Evolutionary conservation across 768 basidiomycete genomes (phyloP).

Genomic region (Phylloporus rhodoxanthus): DNA sequence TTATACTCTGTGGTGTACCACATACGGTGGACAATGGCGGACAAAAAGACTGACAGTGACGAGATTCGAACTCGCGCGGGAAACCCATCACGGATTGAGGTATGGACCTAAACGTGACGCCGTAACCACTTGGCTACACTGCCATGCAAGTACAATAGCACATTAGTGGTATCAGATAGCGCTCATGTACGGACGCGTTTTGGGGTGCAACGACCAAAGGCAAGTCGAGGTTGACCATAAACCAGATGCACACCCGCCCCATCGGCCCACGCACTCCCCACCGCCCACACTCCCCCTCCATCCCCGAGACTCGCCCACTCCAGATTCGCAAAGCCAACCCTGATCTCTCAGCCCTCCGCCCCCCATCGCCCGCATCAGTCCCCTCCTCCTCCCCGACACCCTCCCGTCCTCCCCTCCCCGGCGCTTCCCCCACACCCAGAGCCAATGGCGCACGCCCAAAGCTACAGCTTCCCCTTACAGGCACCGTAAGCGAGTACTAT

Average conservation of each 20-base stretch:
- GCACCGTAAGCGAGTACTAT: conserved; percentile 28
- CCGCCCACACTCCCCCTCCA: conserved; percentile 40
- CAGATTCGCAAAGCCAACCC: conserved; percentile 35
- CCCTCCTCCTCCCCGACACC: conserved; percentile 29
- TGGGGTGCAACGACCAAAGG: not conserved
- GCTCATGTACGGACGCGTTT: conserved; percentile 8
- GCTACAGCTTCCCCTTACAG: conserved; percentile 32
- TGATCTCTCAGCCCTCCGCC: conserved; percentile 24
- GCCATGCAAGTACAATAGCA: conserved; percentile 17
- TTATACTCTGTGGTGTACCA: conserved; percentile 5
- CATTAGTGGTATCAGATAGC: not conserved
- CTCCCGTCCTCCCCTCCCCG: conserved; percentile 29
- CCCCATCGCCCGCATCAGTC: conserved; percentile 27
- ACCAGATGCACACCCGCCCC: conserved; percentile 35
- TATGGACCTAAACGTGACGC: conserved; percentile 49
- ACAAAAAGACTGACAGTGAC: conserved; percentile 41
- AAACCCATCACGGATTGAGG: conserved; percentile 49
- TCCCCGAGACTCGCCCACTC: conserved; percentile 36
- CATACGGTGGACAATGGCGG: conserved; percentile 10
- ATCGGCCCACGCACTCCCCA: conserved; percentile 45
- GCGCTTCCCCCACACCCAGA: conserved; percentile 17
- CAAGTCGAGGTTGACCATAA: conserved; percentile 22
- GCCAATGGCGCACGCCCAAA: conserved; percentile 29
- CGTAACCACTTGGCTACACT: conserved; percentile 59
- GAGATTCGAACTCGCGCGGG: conserved; percentile 58